phyloP scores from a whole-genome alignment of 129 eudicot genomes.

The Calendula officinalis region DNA sequence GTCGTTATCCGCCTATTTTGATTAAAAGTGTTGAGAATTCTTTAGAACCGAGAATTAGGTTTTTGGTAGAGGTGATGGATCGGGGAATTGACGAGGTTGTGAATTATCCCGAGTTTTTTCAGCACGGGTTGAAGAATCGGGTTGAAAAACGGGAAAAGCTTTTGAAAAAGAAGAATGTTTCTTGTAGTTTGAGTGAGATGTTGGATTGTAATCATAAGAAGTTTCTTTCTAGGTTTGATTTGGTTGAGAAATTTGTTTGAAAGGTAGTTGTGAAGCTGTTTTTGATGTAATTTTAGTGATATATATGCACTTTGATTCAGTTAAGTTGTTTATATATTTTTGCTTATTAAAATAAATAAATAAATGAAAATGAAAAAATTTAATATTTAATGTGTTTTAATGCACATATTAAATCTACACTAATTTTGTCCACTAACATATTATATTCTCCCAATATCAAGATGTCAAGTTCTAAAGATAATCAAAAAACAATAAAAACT shows the following conservation, averaged over 20 bases:
- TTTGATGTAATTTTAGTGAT: constrained; percentile 27
- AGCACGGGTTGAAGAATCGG: constrained; percentile 80
- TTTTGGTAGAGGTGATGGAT: constrained; percentile 80
- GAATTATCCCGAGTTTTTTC: constrained; percentile 78
- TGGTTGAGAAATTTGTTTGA: constrained; percentile 43
- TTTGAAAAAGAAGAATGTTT: constrained; percentile 52
- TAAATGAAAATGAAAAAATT: too few species aligned
- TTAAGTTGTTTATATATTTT: not conserved
- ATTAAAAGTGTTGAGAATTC: constrained; percentile 84
- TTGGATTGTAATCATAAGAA: constrained; percentile 80
- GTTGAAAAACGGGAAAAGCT: constrained; percentile 75
- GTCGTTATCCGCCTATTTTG: constrained; percentile 78
- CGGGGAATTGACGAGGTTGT: constrained; percentile 69
- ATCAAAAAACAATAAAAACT: too few species aligned
- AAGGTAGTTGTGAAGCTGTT: constrained; percentile 13
- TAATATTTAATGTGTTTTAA: too few species aligned
- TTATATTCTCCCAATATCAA: too few species aligned
- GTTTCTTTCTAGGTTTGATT: constrained; percentile 68
- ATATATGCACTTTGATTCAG: not conserved
- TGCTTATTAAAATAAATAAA: too few species aligned
- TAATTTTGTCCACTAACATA: too few species aligned
- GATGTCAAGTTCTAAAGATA: too few species aligned
- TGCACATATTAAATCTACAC: too few species aligned
- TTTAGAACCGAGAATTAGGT: constrained; percentile 79
- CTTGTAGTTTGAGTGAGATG: constrained; percentile 93